Evolutionary conservation across 345 rosid genomes (phyloP), one percentile per base, ranked within the genome.

Genomic region (Boechera divaricarpa): DNA sequence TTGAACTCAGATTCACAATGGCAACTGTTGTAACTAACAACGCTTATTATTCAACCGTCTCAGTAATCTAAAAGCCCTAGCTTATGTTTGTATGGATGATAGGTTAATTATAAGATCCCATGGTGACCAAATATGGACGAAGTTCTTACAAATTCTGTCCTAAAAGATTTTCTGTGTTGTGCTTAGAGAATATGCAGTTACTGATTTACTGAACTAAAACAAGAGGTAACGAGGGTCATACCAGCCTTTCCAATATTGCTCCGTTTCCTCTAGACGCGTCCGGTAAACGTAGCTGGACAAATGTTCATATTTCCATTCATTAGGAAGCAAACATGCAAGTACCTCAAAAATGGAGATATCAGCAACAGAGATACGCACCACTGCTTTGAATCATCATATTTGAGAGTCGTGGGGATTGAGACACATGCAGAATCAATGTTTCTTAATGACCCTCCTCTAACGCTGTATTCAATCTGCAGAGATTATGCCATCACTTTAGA

Each of bases 221-320:
- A 44, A 69, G 61, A 24, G 38, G 54, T 31, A 28, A 8, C 42
- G 61, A 79, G 9, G 8, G 18, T 70, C 73, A 78, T 89, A 95
- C 97, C 99, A 92, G 84, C 90, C 91, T 86, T 84, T 92, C 99
- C 99, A 95, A 78, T 92, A 91, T 82, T 95, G 87, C 71, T 95
- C 99, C 61, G 98, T 92, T 85, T 88, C 90, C 78, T 80, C 91
- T 47, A 95, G 72, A 41, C 72, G 84, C 54, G 99, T 77, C 63
- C 97, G 87, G 73, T 90, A 82, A 56, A 88, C 86, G 63, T 86
- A 95, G 83, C 99, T 95, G 83, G 81, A 82, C 1, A 55, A 54
- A 32, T 11, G 1, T 47, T 69, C 64, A 62, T 42, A 26, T 24
- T 49, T 67, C 57, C 15, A 82, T 48, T 76, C 59, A 73, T 53